phyloP scores from a whole-genome alignment of 345 rosid species.

The Eucalyptus curtisii region DNA sequence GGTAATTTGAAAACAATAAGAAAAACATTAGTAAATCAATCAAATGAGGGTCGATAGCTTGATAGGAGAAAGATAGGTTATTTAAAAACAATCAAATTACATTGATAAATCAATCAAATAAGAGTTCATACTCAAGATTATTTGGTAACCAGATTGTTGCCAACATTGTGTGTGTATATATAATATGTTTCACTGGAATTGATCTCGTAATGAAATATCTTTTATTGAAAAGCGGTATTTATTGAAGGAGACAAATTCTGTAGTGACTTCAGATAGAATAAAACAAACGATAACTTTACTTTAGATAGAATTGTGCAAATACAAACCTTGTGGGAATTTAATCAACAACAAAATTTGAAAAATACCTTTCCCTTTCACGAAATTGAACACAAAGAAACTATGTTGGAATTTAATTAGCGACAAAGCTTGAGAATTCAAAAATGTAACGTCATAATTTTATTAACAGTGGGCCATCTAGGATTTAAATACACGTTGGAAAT shows the following conservation, averaged over 20 bases:
- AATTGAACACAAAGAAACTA: too few species aligned
- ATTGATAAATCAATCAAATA: background rate
- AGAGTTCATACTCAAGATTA: background rate
- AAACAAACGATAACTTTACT: background rate
- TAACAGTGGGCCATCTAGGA: background rate
- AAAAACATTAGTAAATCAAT: background rate
- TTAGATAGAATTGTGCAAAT: too few species aligned
- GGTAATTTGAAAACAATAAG: background rate
- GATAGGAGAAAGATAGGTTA: background rate
- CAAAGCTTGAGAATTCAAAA: background rate
- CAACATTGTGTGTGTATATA: background rate
- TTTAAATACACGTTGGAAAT: too few species aligned
- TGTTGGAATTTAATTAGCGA: too few species aligned
- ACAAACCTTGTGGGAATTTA: background rate
- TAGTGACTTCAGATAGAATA: background rate
- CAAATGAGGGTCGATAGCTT: background rate
- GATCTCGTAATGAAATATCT: background rate
- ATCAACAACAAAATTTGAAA: background rate
- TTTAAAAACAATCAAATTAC: background rate
- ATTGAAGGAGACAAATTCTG: background rate
- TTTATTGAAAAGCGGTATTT: background rate
- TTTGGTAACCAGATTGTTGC: background rate
- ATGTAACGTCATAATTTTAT: background rate
- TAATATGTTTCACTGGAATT: accelerated
- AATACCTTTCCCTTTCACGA: background rate